These are phyloP conservation scores for Pilaira anomala DNA, from an alignment of 192 early-diverging fungal species.

Conservation along the genomic window DNA sequence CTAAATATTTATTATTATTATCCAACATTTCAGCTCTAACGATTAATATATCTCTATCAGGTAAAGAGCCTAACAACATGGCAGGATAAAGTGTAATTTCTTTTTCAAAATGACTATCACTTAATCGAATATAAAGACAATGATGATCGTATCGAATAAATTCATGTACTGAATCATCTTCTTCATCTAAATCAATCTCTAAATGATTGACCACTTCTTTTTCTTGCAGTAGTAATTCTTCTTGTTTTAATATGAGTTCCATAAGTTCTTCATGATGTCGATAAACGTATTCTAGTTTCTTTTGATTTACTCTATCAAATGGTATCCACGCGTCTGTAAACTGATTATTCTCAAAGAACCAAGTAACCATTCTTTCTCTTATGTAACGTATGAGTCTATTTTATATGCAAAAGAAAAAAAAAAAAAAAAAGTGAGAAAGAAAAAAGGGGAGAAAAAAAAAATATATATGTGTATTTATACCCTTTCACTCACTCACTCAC, in stretches of 20 bases:
- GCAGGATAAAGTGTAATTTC: slow-evolving; percentile 21
- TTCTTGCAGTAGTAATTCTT: background rate
- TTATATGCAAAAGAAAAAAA: background rate
- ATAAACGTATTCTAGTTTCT: slow-evolving; percentile 22
- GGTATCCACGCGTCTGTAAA: slow-evolving; percentile 20
- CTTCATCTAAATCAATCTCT: slow-evolving; percentile 19
- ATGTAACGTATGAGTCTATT: background rate
- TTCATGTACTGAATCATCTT: slow-evolving; percentile 4
- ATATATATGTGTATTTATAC: background rate
- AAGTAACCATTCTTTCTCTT: slow-evolving; percentile 13
- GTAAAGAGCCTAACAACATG: slow-evolving; percentile 17
- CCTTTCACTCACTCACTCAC: no score
- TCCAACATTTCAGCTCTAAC: slow-evolving; percentile 16
- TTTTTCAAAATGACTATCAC: slow-evolving; percentile 19
- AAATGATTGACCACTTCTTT: background rate
- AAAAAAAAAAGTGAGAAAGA: background rate
- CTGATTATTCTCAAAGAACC: slow-evolving; percentile 23
- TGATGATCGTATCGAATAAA: slow-evolving; percentile 12
- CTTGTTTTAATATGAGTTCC: background rate
- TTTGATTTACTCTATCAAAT: slow-evolving; percentile 20
- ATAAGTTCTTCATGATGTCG: slow-evolving; percentile 19
- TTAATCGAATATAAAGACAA: slow-evolving; percentile 8
- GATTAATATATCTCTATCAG: slow-evolving; percentile 27
- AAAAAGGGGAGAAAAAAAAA: background rate
- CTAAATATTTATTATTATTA: slow-evolving; percentile 21